These are phyloP conservation scores for Alternaria sp. DNA, from an alignment of 2,329 filamentous ascomycete genomes.

Conservation along the genomic window DNA sequence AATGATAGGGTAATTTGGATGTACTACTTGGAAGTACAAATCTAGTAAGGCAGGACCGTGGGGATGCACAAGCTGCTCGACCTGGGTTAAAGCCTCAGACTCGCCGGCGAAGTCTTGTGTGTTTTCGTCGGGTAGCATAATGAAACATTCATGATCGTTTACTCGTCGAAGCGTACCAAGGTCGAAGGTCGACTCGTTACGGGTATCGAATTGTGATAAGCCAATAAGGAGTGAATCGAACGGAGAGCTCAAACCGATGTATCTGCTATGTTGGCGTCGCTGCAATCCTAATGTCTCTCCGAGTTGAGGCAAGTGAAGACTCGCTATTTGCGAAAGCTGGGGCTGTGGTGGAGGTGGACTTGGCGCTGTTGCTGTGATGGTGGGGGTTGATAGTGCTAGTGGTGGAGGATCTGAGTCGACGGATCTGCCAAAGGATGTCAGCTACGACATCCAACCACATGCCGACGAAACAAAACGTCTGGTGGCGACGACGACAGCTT, in stretches of 20 bases:
- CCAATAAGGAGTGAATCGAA: conserved; percentile 86
- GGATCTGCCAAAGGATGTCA: conserved; percentile 46
- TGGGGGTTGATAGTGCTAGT: conserved; percentile 52
- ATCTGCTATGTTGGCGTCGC: conserved; percentile 79
- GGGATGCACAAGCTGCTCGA: conserved; percentile 78
- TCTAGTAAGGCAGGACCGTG: conserved; percentile 80
- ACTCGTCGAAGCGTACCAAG: conserved; percentile 73
- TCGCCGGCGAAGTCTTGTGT: conserved; percentile 77
- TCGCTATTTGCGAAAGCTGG: conserved; percentile 41
- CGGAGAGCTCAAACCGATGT: conserved; percentile 83
- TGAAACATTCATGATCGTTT: conserved; percentile 78
- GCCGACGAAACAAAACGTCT: conserved; percentile 1
- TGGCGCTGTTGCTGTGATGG: conserved; percentile 52
- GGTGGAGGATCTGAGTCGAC: conserved; percentile 53
- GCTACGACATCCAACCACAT: conserved; percentile 23
- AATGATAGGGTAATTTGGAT: conserved; percentile 82
- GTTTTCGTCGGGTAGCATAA: conserved; percentile 77
- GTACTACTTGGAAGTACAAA: conserved; percentile 81
- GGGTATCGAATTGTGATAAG: conserved; percentile 79
- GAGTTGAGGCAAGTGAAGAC: conserved; percentile 49
- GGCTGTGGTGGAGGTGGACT: conserved; percentile 47
- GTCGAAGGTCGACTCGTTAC: conserved; percentile 79
- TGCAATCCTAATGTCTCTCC: conserved; percentile 73
- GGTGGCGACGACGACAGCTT: not conserved
- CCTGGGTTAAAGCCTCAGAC: conserved; percentile 71